A percentile compares a stretch with the other conserved stretches of the same genome.
These are phyloP conservation scores for Pythium guiyangense DNA, from an alignment of 352 stramenopile genomes.

Conservation along the genomic window DNA sequence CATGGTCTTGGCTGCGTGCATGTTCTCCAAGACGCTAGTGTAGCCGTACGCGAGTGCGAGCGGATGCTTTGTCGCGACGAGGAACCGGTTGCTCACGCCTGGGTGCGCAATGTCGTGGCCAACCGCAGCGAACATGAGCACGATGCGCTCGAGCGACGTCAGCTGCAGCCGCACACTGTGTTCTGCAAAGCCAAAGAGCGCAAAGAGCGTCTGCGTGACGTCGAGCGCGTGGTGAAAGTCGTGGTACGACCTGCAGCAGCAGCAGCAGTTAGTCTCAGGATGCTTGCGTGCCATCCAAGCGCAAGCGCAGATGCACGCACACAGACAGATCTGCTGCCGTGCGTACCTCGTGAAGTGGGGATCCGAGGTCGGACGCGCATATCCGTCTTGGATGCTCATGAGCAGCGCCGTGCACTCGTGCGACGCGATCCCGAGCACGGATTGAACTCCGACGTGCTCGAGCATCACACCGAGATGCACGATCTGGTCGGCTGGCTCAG, in stretches of 20 bases:
- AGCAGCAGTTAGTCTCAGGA: not conserved
- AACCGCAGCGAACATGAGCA: constrained; percentile 19
- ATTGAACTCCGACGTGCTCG: constrained; percentile 6
- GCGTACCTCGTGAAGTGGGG: constrained; percentile 12
- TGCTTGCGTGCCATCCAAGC: not conserved
- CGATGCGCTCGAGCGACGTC: constrained; percentile 14
- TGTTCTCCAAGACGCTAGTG: constrained; percentile 20
- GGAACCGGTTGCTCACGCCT: constrained; percentile 23
- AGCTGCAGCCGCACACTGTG: constrained; percentile 10
- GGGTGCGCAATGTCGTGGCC: constrained; percentile 26
- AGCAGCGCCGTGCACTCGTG: constrained; percentile 8
- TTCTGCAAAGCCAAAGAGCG: constrained; percentile 16
- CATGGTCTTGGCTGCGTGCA: constrained; percentile 25
- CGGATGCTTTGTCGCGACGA: constrained; percentile 16
- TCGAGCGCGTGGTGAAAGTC: constrained; percentile 27
- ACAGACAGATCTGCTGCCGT: not conserved
- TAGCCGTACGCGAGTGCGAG: constrained; percentile 13
- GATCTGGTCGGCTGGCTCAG: constrained; percentile 8
- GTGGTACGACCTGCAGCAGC: constrained; percentile 18
- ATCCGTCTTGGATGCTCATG: constrained; percentile 12
- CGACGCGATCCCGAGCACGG: constrained; percentile 3
- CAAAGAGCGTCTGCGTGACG: constrained; percentile 26
- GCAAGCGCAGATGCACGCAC: not conserved
- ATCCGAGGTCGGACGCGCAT: not conserved
- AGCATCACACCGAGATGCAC: constrained; percentile 13